These are phyloP conservation scores for Bifiguratus adelaidae DNA, from an alignment of 192 early-diverging fungal genomes.

Conservation along the genomic window DNA sequence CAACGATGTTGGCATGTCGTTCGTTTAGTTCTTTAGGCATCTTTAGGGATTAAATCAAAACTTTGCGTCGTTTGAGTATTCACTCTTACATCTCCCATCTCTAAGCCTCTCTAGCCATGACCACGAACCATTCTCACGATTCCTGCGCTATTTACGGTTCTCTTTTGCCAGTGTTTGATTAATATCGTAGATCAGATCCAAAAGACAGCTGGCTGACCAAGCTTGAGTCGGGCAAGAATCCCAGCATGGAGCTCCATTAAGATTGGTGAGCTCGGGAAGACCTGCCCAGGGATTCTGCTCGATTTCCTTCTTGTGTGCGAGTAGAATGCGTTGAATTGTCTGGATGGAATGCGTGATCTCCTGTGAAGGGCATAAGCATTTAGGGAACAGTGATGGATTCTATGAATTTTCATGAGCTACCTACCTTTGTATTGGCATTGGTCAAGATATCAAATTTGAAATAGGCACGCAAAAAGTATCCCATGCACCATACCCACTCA, in stretches of 20 bases:
- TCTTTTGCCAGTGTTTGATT: no score
- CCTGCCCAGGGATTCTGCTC: slow-evolving; percentile 72
- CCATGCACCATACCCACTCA: slow-evolving; percentile 94
- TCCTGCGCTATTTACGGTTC: no score
- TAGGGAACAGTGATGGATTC: not conserved
- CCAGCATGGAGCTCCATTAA: slow-evolving; percentile 64
- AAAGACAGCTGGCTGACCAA: slow-evolving; percentile 72
- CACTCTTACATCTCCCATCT: no score
- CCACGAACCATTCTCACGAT: no score
- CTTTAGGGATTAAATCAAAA: no score
- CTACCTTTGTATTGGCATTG: not conserved
- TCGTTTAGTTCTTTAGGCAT: no score
- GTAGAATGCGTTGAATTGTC: slow-evolving; percentile 58
- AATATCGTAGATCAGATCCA: slow-evolving; percentile 57
- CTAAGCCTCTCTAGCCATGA: no score
- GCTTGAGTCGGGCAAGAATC: slow-evolving; percentile 91
- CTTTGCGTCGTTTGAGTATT: no score
- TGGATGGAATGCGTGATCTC: slow-evolving; percentile 38
- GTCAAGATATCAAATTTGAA: slow-evolving; percentile 48
- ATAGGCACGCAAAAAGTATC: slow-evolving; percentile 84
- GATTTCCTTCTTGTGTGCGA: slow-evolving; percentile 70
- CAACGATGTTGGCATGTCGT: no score
- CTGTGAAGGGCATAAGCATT: not conserved
- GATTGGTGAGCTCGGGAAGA: slow-evolving; percentile 94
- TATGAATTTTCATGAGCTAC: not conserved